phyloP scores from a whole-genome alignment of 1,139 yeast species.

The Saccharomyces hybrid region DNA sequence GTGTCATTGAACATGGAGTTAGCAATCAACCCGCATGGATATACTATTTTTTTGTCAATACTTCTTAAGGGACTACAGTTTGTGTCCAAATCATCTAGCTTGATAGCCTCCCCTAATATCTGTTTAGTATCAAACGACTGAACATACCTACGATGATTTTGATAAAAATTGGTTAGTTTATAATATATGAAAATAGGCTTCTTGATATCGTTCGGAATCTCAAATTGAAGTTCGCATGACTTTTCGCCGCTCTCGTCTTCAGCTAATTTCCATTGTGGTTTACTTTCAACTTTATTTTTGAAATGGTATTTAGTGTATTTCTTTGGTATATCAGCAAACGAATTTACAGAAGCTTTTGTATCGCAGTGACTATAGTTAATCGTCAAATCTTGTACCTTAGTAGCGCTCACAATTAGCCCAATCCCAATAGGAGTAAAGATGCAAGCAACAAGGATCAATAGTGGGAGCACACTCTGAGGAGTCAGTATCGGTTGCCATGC shows the following conservation, averaged over 20 bases:
- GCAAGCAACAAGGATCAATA: slow-evolving; percentile 52
- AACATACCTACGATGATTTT: slow-evolving; percentile 73
- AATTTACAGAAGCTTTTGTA: slow-evolving; percentile 33
- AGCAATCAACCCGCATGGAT: slow-evolving; percentile 96
- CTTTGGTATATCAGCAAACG: slow-evolving; percentile 42
- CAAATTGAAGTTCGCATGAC: slow-evolving; percentile 51
- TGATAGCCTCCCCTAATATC: slow-evolving; percentile 54
- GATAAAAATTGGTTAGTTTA: slow-evolving; percentile 65
- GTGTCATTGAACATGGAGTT: slow-evolving; percentile 91
- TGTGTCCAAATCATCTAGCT: slow-evolving; percentile 33
- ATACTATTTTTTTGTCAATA: slow-evolving; percentile 50
- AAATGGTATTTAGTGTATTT: slow-evolving; percentile 51
- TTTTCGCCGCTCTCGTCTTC: slow-evolving; percentile 32
- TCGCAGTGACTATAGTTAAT: slow-evolving; percentile 57
- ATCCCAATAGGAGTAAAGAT: slow-evolving; percentile 71
- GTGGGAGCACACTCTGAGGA: slow-evolving; percentile 65
- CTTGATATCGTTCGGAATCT: slow-evolving; percentile 49
- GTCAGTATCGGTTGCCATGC: slow-evolving; percentile 82
- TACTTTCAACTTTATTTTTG: slow-evolving; percentile 32
- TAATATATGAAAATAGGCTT: slow-evolving; percentile 62
- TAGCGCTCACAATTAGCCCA: slow-evolving; percentile 52
- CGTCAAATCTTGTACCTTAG: slow-evolving; percentile 50
- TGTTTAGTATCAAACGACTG: slow-evolving; percentile 61
- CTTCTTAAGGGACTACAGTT: slow-evolving; percentile 75
- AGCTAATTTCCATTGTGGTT: slow-evolving; percentile 50